phyloP scores from a whole-genome alignment of 495 filamentous ascomycete species.

The Pyrenula massariospora region DNA sequence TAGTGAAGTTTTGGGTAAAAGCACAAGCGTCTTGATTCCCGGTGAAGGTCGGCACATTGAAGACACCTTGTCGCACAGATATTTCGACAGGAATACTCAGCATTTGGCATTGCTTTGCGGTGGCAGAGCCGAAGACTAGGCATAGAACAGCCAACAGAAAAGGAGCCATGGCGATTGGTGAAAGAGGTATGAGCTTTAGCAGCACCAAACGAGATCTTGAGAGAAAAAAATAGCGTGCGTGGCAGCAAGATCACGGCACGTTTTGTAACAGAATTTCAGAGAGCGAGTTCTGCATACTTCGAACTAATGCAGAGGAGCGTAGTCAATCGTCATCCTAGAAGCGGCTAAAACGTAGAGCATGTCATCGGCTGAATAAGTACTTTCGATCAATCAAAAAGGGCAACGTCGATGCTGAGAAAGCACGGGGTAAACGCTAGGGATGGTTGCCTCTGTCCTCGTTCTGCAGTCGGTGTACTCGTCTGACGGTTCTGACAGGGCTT shows the following conservation, averaged over 20 bases:
- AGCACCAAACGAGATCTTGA: background rate
- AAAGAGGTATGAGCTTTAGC: too few relatives aligned
- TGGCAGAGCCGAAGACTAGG: background rate
- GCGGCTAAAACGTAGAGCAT: too few relatives aligned
- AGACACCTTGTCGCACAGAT: conserved; percentile 20
- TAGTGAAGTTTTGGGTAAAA: conserved; percentile 19
- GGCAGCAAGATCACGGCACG: background rate
- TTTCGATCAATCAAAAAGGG: background rate
- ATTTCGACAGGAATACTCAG: conserved; percentile 21
- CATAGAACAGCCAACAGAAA: too few relatives aligned
- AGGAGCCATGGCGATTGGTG: too few relatives aligned
- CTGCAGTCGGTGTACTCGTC: background rate
- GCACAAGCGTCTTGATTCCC: conserved; percentile 21
- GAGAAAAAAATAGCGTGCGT: background rate
- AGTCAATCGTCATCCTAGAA: too few relatives aligned
- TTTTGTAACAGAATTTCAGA: background rate
- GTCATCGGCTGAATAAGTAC: background rate
- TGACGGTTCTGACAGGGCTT: background rate
- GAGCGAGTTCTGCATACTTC: background rate
- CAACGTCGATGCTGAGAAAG: background rate
- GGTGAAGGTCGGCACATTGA: conserved; percentile 14
- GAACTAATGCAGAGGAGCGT: too few relatives aligned
- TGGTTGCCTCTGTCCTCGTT: too few relatives aligned
- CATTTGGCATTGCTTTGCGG: conserved; percentile 22
- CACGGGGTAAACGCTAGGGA: too few relatives aligned